Conservation (phyloP, 352 stramenopile species). For the Globisporangium acanthophoron region DNA sequence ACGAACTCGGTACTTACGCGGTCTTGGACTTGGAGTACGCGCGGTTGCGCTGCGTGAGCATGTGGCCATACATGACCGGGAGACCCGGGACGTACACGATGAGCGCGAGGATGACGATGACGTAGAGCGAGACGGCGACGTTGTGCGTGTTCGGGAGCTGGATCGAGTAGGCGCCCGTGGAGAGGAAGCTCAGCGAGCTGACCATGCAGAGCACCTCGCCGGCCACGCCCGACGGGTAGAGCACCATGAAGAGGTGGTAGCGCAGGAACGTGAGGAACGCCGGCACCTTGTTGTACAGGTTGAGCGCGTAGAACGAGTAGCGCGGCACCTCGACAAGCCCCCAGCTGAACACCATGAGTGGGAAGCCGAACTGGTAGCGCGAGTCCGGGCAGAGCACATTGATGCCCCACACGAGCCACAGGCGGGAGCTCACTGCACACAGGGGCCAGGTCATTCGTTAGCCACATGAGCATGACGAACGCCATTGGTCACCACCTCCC, state of each 20-base stretch:
- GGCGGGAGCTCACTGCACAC: slow-evolving; percentile 76
- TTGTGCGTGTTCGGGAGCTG: slow-evolving; percentile 76
- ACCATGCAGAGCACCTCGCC: slow-evolving; percentile 84
- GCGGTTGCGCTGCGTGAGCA: slow-evolving; percentile 80
- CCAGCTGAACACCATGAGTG: slow-evolving; percentile 87
- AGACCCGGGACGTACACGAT: slow-evolving; percentile 72
- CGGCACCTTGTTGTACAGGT: slow-evolving; percentile 92
- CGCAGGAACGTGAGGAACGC: slow-evolving; percentile 95
- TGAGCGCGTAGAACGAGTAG: slow-evolving; percentile 97
- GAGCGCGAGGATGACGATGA: slow-evolving; percentile 62
- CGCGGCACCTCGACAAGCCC: slow-evolving; percentile 90
- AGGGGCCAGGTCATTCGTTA: background rate
- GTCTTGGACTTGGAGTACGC: slow-evolving; percentile 78
- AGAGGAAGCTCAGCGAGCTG: slow-evolving; percentile 50
- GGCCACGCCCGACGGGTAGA: slow-evolving; percentile 96
- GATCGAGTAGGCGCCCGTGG: slow-evolving; percentile 61
- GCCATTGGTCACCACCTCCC: no score
- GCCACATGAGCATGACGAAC: background rate
- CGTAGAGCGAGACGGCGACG: slow-evolving; percentile 66
- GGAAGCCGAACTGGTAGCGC: slow-evolving; percentile 79
- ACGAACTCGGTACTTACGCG: slow-evolving; percentile 22
- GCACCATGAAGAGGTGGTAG: slow-evolving; percentile 97
- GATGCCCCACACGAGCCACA: slow-evolving; percentile 94
- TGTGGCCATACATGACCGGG: slow-evolving; percentile 83
- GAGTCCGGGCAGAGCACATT: slow-evolving; percentile 80